Evolutionary conservation across 1,139 yeast species (phyloP).

Genomic region (Yamadazyma sp.): DNA sequence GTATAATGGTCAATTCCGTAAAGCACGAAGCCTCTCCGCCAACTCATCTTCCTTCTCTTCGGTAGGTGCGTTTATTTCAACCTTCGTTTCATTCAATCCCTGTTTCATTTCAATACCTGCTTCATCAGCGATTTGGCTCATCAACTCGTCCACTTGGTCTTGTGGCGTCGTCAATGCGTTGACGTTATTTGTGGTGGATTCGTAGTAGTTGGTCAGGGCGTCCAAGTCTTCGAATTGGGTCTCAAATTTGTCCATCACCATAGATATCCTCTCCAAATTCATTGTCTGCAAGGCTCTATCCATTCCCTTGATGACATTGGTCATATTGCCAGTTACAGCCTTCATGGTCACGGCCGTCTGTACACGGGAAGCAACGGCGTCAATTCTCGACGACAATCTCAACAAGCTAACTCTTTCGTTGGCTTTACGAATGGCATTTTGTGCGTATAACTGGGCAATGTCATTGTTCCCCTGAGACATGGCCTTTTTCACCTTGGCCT

Average conservation of each 20-base stretch:
- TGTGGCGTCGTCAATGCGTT: conserved; percentile 91
- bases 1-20: conserved; percentile 40
- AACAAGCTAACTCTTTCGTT: conserved; percentile 83
- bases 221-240: conserved; percentile 94
- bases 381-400: conserved; percentile 84
- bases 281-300: conserved; percentile 93
- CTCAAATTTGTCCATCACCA: conserved; percentile 97
- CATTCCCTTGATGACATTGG: conserved; percentile 91
- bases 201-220: conserved; percentile 91
- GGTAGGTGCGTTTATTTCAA: conserved; percentile 42
- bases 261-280: conserved; percentile 88
- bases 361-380: conserved; percentile 93
- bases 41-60: conserved; percentile 86
- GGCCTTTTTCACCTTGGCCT: conserved; percentile 88
- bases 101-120: conserved; percentile 94
- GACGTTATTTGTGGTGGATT: conserved; percentile 82
- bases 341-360: conserved; percentile 98
- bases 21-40: conserved; percentile 84
- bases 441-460: conserved; percentile 92
- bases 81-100: conserved; percentile 59
- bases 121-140: conserved; percentile 96
- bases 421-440: conserved; percentile 89
- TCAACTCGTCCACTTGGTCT: conserved; percentile 88
- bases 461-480: conserved; percentile 84
- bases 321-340: conserved; percentile 90